These are phyloP conservation scores for Diplodia corticola DNA, from an alignment of 2,329 filamentous ascomycete genomes.

Conservation along the genomic window DNA sequence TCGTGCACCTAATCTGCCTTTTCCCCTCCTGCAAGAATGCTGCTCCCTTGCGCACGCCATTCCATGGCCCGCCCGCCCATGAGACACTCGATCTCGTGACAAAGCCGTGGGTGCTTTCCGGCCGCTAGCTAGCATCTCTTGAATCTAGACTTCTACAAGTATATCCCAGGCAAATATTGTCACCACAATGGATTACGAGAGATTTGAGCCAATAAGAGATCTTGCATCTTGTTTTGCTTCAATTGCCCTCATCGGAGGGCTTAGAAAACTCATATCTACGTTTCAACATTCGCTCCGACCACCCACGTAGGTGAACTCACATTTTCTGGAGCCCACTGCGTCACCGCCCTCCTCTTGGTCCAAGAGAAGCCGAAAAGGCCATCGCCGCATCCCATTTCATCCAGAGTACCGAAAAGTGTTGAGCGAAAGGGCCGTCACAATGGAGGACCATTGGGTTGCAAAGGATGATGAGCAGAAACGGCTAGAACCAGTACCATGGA, in stretches of 20 bases:
- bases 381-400: neutral
- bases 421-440: neutral
- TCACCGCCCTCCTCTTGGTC: neutral
- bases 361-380: neutral
- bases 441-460: neutral
- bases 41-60: neutral
- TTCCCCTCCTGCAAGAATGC: neutral
- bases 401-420: conserved; percentile 1
- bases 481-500: neutral
- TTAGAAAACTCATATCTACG: too few relatives aligned
- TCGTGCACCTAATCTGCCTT: neutral
- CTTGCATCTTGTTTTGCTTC: too few relatives aligned
- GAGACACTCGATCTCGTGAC: neutral
- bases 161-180: neutral
- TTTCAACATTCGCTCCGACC: too few relatives aligned
- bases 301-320: too few relatives aligned
- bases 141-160: too few relatives aligned
- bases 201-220: too few relatives aligned
- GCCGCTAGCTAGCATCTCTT: neutral
- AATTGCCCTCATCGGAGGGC: too few relatives aligned
- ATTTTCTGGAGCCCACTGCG: too few relatives aligned
- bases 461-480: neutral
- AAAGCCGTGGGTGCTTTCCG: neutral
- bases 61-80: neutral
- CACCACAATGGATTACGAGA: too few relatives aligned